phyloP scores from a whole-genome alignment of 768 basidiomycete genomes.

The Leccinum pellstonianum region DNA sequence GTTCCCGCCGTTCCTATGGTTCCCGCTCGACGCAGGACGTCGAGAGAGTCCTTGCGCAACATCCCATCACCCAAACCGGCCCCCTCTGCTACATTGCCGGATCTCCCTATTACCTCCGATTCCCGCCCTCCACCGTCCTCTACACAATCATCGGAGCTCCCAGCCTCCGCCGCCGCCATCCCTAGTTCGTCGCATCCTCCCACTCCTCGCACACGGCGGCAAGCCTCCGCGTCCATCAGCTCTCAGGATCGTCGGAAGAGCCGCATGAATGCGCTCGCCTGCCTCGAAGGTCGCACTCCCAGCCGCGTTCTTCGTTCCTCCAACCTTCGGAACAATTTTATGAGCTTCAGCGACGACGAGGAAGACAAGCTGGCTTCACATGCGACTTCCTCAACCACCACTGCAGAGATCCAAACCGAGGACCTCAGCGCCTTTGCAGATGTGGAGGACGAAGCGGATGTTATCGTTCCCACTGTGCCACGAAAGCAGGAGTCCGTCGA shows the following conservation, averaged over 20 bases:
- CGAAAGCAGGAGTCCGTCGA: constrained; percentile 11
- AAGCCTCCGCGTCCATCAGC: constrained; percentile 39
- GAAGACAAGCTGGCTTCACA: constrained; percentile 36
- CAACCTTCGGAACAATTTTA: constrained; percentile 48
- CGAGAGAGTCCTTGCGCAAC: constrained; percentile 43
- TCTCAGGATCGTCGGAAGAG: constrained; percentile 47
- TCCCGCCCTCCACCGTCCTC: not conserved
- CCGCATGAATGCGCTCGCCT: constrained; percentile 60
- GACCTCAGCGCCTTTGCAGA: constrained; percentile 29
- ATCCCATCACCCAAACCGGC: constrained; percentile 63
- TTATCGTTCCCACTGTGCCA: constrained; percentile 19
- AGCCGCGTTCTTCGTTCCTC: constrained; percentile 20
- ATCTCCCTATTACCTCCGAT: constrained; percentile 32
- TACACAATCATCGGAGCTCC: constrained; percentile 3
- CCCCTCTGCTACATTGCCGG: constrained; percentile 52
- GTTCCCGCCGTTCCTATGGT: constrained; percentile 11
- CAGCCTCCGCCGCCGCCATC: constrained; percentile 20
- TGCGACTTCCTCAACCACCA: constrained; percentile 7
- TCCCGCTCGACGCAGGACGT: constrained; percentile 30
- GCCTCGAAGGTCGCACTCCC: constrained; percentile 52
- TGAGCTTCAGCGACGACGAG: constrained; percentile 68
- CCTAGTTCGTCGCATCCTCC: constrained; percentile 16
- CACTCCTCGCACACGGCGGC: constrained; percentile 12
- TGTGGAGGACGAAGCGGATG: constrained; percentile 34
- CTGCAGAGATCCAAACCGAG: constrained; percentile 17